Evolutionary conservation across 306 rosid species (phyloP), one percentile per base, ranked within the genome.

Genomic region (Cicer bijugum): DNA sequence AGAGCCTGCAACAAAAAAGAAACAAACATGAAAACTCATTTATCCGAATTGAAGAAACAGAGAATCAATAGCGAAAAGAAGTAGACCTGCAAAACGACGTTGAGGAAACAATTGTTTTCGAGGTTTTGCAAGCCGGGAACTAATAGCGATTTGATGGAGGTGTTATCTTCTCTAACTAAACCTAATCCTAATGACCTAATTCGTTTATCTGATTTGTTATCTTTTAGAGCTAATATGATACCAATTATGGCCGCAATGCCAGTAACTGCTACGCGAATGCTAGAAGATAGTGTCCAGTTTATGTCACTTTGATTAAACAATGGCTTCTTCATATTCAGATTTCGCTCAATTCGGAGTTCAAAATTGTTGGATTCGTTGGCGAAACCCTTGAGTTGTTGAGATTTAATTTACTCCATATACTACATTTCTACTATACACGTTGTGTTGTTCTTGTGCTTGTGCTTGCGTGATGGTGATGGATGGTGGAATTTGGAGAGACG

Each of bases 111-210:
- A 84, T 91, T 94, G 69, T 88, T 94, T 12, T 80, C 87, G 15
- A 91, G 90, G 66, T 94, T 94, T 20, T 86, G 92, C 84, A 94
- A 84, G 1, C 98, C 97, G 2, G 97, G 96, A 12, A 91, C 80
- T 47, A 71, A 70, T 9, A 55, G 42, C 46, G 75, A 55, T 4
- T 83, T 82, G 74, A 82, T 69, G 3, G 57, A 16, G 78, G 42
- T 44, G 28, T 20, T 55, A 23, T 55, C 6, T 9, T 10, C 35
- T 28, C 35, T 28, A 28, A 4, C 35, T 28, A 28, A 28, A 28
- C 35, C 35, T 28, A 28, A 20, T 6, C 73, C 28, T 19, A 57
- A 76, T 6, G 74, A 48, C 89, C 90, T 38, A 67, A 53, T 65
- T 56, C 84, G 82, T 8, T 77, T 79, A 1, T 59, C 48, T 7